Percentiles rank a stretch among this genome's conserved stretches.
phyloP scores from a whole-genome alignment of 176 grass and related monocot genomes.

The Tillandsia fasciculata region DNA sequence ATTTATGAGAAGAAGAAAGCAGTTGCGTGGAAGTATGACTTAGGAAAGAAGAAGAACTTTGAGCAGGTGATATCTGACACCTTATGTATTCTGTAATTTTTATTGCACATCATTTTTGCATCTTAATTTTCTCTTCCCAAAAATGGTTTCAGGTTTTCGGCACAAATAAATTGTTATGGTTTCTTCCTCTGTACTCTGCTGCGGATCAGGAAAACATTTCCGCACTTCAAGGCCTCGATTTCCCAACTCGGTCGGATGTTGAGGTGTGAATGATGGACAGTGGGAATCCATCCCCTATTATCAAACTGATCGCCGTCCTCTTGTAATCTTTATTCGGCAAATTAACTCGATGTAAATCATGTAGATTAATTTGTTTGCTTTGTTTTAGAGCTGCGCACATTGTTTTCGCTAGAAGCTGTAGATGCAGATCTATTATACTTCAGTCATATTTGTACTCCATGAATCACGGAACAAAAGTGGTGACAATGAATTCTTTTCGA shows the following conservation, averaged over 20 bases:
- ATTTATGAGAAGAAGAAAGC: conserved; percentile 60
- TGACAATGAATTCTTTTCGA: too few species aligned
- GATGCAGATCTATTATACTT: too few species aligned
- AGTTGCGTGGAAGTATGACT: conserved; percentile 55
- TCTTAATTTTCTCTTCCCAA: neutral
- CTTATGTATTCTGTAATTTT: neutral
- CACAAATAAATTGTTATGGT: conserved; percentile 72
- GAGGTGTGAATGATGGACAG: conserved; percentile 1
- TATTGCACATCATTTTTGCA: conserved; percentile 1
- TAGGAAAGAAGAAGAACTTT: conserved; percentile 77
- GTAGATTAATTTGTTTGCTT: too few species aligned
- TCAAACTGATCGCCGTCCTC: neutral
- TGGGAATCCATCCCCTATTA: neutral
- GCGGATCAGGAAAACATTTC: conserved; percentile 64
- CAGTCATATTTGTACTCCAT: too few species aligned
- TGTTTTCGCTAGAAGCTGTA: too few species aligned
- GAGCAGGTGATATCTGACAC: conserved; percentile 41
- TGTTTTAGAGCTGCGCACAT: too few species aligned
- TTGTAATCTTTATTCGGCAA: too few species aligned
- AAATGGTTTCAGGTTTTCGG: conserved; percentile 58
- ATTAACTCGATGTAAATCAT: too few species aligned
- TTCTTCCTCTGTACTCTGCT: conserved; percentile 53
- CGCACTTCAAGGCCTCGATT: conserved; percentile 63
- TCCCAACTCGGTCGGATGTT: conserved; percentile 46
- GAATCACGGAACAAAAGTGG: too few species aligned